A percentile compares a stretch with the other conserved stretches of the same genome.
Conservation (phyloP, 805 yeast genomes). For the Nakazawaea populi region DNA sequence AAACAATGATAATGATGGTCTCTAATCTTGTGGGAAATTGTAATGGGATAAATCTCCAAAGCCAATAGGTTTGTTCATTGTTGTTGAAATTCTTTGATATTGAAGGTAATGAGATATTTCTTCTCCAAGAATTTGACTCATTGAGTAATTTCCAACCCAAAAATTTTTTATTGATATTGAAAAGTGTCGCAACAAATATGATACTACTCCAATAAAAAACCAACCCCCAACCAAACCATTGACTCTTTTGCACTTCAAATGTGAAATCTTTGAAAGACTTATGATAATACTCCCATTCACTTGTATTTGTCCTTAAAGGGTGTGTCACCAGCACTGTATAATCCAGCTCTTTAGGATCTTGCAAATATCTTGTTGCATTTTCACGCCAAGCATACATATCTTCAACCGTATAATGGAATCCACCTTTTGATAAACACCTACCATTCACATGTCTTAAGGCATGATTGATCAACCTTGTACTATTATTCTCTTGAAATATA, state of each 20-base stretch:
- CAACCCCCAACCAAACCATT: slow-evolving; percentile 39
- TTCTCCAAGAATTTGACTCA: not conserved
- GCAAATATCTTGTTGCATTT: slow-evolving; percentile 29
- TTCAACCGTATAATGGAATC: slow-evolving; percentile 25
- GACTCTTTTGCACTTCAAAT: slow-evolving; percentile 30
- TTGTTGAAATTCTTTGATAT: not conserved
- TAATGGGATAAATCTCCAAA: slow-evolving; percentile 2
- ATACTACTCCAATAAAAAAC: slow-evolving; percentile 35
- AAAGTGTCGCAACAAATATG: slow-evolving; percentile 23
- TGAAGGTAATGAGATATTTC: slow-evolving; percentile 7
- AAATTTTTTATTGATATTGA: slow-evolving; percentile 16
- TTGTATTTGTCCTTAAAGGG: slow-evolving; percentile 27
- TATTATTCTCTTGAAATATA: slow-evolving; percentile 27
- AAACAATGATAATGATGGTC: slow-evolving; percentile 23
- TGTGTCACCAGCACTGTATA: slow-evolving; percentile 18
- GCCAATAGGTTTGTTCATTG: slow-evolving; percentile 1
- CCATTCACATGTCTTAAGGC: slow-evolving; percentile 31
- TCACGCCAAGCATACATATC: slow-evolving; percentile 26
- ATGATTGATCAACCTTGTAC: slow-evolving; percentile 25
- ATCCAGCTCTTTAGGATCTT: slow-evolving; percentile 23
- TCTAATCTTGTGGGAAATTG: slow-evolving; percentile 17
- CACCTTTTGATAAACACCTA: slow-evolving; percentile 30
- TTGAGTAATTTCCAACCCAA: slow-evolving; percentile 12
- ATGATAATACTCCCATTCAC: slow-evolving; percentile 26
- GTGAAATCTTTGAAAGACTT: slow-evolving; percentile 30